Evolutionary conservation across 495 filamentous ascomycete species (phyloP).

Genomic region (Penicillium coprophilum): DNA sequence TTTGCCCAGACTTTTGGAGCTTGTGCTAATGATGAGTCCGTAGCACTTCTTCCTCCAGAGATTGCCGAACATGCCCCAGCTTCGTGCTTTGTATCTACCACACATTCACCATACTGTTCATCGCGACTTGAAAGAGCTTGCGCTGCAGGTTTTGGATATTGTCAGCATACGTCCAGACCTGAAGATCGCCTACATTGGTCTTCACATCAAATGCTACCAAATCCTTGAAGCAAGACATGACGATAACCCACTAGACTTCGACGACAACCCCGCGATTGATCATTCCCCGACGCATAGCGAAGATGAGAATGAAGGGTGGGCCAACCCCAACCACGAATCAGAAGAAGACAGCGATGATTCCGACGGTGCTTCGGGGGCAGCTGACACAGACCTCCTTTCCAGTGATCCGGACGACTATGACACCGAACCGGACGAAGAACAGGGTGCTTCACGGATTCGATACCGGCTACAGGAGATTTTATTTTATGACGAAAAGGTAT

Average conservation of each 20-base stretch:
- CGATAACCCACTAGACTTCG: constrained; percentile 40
- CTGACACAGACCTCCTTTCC: constrained; percentile 38
- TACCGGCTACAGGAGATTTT: constrained; percentile 79
- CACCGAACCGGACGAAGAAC: constrained; percentile 52
- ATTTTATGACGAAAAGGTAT: constrained; percentile 87
- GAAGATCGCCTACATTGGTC: constrained; percentile 79
- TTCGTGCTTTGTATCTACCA: constrained; percentile 77
- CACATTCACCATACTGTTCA: constrained; percentile 67
- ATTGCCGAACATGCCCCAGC: constrained; percentile 70
- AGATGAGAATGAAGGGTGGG: constrained; percentile 41
- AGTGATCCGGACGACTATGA: constrained; percentile 55
- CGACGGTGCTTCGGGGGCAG: constrained; percentile 49
- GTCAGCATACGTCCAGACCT: constrained; percentile 85
- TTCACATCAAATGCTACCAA: constrained; percentile 82
- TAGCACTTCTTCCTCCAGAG: constrained; percentile 88
- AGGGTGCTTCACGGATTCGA: constrained; percentile 45
- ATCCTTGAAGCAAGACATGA: constrained; percentile 67
- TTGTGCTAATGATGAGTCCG: constrained; percentile 1
- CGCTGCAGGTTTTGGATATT: constrained; percentile 79
- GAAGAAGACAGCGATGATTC: constrained; percentile 42
- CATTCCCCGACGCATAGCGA: constrained; percentile 35
- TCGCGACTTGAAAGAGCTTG: constrained; percentile 66
- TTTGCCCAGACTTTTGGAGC: too few species aligned
- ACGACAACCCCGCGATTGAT: constrained; percentile 36
- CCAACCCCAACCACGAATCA: constrained; percentile 44